phyloP scores from a whole-genome alignment of 176 grass and related monocot genomes.

The Oryza nivara region DNA sequence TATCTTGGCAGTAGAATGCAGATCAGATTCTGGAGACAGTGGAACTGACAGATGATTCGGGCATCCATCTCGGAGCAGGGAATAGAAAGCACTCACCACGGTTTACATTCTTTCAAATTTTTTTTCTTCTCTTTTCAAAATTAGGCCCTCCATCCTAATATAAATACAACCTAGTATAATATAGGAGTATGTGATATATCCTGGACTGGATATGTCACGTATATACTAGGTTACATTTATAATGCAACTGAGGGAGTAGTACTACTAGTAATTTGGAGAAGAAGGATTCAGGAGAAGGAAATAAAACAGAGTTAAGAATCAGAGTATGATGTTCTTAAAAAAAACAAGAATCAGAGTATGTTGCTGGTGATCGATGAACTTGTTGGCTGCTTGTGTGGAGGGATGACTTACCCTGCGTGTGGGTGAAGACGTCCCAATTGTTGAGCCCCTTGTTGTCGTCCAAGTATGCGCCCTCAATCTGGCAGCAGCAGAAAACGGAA shows the following conservation, averaged over 20 bases:
- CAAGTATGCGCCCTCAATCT: slow-evolving; percentile 88
- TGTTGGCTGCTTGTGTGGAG: neutral
- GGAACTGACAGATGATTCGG: neutral
- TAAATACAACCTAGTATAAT: no score
- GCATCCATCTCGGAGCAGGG: neutral
- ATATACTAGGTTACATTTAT: no score
- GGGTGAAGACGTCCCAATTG: slow-evolving; percentile 93
- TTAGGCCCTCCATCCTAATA: no score
- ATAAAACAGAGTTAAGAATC: neutral
- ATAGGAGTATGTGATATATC: no score
- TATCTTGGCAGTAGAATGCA: neutral
- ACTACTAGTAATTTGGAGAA: neutral
- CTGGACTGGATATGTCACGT: no score
- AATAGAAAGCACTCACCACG: no score
- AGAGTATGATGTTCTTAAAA: no score
- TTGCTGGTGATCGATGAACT: neutral
- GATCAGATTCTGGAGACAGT: neutral
- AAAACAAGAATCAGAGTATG: neutral
- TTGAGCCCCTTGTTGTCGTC: slow-evolving; percentile 73
- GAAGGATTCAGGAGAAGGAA: neutral
- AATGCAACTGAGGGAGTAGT: no score
- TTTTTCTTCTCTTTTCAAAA: neutral
- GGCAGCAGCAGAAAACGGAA: neutral
- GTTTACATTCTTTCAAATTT: no score
- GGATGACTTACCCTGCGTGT: slow-evolving; percentile 23